Base-by-base conservation (phyloP, 768 basidiomycete species). In the Rhizopogon vesiculosus region DNA sequence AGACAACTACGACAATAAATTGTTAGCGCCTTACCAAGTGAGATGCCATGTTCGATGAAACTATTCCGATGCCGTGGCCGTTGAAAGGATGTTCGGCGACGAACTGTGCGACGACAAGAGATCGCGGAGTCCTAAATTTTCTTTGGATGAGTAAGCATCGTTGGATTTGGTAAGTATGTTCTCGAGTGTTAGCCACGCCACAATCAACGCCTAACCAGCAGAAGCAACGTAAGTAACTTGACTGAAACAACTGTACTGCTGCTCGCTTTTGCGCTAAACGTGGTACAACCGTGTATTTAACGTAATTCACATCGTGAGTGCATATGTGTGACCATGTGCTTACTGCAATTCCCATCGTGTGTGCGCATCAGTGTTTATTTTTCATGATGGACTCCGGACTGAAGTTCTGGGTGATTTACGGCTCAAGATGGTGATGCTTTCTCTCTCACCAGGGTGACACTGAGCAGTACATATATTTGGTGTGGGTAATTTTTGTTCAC, bases 11-110 rank as follows among this genome's bases (percentile, higher is more conserved):
- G 25, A 48, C 4, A 22, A 16, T 3, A 18, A 45, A 40, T 31
- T 45, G 53, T 12, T 39, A 25, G 22, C 53, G 54, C 69, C 82
- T 33, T 61, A 91, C 90, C 76, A 93, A 76, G 77, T 93, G 91
- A 35, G 91, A 92, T 45, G 91, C 80, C 81, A 82, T 81, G 56
- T 35, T 56, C 18, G 35, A 44, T 51, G 25, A 25, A 25, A 16
- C 38, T 22, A 28, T n/a, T 57, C 41, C 51, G 58, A 49, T 12
- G 46, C 18, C 44, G 53, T 38, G 48, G 56, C 51, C 42, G 31
- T 50, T 45, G 43, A 19, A 41, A 7, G 31, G 42, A 41, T 31
- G 19, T 55, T 58, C 45, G 10, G 38, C 10, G 54, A 42, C 58
- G 42, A 53, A 46, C 56, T 48, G 55, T 18, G 45, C 46, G 43